Evolutionary conservation across 495 filamentous ascomycete genomes (phyloP).

Genomic region (Podospora didyma): DNA sequence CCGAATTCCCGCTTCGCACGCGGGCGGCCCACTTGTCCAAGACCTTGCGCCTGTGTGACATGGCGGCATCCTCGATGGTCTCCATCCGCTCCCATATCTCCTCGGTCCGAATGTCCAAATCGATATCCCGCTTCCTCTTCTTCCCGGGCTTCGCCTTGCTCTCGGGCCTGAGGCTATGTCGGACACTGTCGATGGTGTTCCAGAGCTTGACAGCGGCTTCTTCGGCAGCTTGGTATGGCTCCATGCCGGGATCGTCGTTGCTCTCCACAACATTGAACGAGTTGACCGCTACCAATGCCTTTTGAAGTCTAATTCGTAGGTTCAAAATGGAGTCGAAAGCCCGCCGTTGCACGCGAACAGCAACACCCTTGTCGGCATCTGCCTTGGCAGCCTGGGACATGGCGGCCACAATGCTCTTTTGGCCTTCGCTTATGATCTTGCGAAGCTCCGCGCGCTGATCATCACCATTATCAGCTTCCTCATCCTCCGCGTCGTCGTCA

Average conservation of each 20-base stretch:
- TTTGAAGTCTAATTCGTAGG: conserved; percentile 84
- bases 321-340: conserved; percentile 86
- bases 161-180: conserved; percentile 46
- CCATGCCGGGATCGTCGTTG: conserved; percentile 27
- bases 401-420: conserved; percentile 62
- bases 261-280: conserved; percentile 54
- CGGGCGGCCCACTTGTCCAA: conserved; percentile 69
- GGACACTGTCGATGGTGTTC: conserved; percentile 75
- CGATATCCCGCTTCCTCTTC: conserved; percentile 57
- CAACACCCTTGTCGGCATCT: conserved; percentile 79
- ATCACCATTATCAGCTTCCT: conserved; percentile 37
- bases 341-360: conserved; percentile 76
- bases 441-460: conserved; percentile 40
- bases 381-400: conserved; percentile 69
- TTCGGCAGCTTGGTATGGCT: conserved; percentile 72
- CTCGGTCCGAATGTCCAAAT: conserved; percentile 48
- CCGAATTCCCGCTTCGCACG: conserved; percentile 38
- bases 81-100: conserved; percentile 73
- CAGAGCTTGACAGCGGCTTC: conserved; percentile 82
- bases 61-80: conserved; percentile 52
- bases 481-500: conserved; percentile 24
- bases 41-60: conserved; percentile 46
- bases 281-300: conserved; percentile 77
- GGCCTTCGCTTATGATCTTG: conserved; percentile 66
- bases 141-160: conserved; percentile 31